These are phyloP conservation scores for Trichoderma asperellum DNA, from an alignment of 2,329 filamentous ascomycete species.

Conservation along the genomic window DNA sequence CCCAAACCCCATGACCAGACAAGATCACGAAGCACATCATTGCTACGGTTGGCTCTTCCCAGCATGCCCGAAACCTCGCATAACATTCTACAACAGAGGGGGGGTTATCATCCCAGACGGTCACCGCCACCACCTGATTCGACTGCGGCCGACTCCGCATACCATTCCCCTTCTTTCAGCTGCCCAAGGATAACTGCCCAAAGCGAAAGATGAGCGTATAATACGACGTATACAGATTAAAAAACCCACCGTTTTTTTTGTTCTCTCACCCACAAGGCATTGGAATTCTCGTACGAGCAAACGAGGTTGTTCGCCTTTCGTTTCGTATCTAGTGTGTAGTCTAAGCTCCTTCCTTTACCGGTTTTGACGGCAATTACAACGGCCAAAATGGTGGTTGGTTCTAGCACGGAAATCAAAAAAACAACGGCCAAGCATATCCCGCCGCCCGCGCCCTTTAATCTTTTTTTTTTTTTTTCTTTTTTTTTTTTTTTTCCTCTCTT, in stretches of 20 bases:
- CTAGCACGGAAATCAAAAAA: background rate
- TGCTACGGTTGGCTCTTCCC: background rate
- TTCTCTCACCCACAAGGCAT: no score
- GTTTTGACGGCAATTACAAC: background rate
- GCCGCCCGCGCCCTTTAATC: background rate
- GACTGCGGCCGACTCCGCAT: background rate
- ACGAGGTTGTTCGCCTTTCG: no score
- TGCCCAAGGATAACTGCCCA: background rate
- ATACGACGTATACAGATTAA: background rate
- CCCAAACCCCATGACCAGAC: background rate
- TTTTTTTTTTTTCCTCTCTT: background rate
- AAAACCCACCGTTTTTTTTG: background rate
- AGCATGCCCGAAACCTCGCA: conserved; percentile 5
- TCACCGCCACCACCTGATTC: conserved; percentile 7
- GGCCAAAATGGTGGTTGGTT: background rate
- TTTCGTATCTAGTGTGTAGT: background rate
- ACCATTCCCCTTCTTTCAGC: background rate
- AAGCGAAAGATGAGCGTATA: background rate
- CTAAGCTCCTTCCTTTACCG: background rate
- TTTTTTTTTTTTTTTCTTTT: background rate
- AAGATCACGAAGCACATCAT: background rate
- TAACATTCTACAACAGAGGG: conserved; percentile 4
- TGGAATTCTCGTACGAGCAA: no score
- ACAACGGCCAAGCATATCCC: background rate
- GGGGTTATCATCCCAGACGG: background rate